These are phyloP conservation scores for Chlorophyllum brunneum DNA, from an alignment of 768 basidiomycete species.

Conservation along the genomic window DNA sequence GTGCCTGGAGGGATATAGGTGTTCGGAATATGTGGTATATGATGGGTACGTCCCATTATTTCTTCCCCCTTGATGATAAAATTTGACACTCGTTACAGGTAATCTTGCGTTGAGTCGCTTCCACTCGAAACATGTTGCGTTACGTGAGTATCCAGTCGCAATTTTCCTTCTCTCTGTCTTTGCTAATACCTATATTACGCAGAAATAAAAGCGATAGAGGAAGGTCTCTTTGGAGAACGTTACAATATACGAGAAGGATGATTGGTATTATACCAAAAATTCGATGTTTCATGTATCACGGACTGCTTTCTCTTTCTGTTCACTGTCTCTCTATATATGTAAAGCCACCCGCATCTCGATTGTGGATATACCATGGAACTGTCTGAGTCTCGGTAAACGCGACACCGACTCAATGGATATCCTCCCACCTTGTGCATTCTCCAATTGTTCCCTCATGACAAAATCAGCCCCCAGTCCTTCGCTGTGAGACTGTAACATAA, in stretches of 20 bases:
- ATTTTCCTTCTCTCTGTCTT: not conserved
- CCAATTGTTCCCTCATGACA: no score
- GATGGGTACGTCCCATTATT: conserved; percentile 37
- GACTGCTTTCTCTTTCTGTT: no score
- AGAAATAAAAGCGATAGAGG: conserved; percentile 73
- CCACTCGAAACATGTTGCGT: conserved; percentile 63
- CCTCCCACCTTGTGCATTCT: no score
- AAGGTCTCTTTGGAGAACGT: conserved; percentile 17
- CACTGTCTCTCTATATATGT: no score
- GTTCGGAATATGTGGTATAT: conserved; percentile 55
- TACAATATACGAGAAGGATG: conserved; percentile 4
- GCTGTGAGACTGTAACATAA: no score
- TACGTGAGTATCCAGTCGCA: conserved; percentile 44
- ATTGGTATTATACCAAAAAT: not conserved
- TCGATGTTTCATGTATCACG: not conserved
- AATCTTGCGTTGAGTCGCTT: conserved; percentile 62
- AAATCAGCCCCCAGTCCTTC: no score
- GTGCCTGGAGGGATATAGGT: conserved; percentile 47
- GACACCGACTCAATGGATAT: no score
- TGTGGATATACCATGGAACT: no score
- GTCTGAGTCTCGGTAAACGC: no score
- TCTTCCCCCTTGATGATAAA: not conserved
- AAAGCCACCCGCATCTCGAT: no score
- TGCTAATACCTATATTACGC: not conserved
- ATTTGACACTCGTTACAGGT: conserved; percentile 25